Base-by-base conservation (phyloP, 257 asterid species). In the Gynochthodes officinalis region DNA sequence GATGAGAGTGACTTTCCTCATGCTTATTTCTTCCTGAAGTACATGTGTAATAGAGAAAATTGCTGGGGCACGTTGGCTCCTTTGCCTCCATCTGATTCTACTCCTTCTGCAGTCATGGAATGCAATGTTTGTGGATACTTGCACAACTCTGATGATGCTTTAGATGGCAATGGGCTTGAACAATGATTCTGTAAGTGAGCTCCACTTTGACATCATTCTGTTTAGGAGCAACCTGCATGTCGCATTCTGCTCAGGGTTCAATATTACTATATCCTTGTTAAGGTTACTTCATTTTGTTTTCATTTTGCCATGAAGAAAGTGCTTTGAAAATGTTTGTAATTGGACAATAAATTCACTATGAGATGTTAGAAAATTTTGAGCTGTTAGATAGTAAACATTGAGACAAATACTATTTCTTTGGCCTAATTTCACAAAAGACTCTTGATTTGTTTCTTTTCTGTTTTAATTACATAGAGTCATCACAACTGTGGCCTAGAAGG, bases 21-120 rank as follows among this genome's bases (percentile, higher is more conserved):
- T 32, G 90, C 96, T 0, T 94, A 91, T 73, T 94, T 94, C 86
- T 94, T 94, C 77, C 10, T 88, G 59, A 83, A 83, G 42, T 94
- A 86, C 77, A 88, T 89, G 97, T 94, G 99, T 82, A 82, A 75
- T 65, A 76, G 74, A 80, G 96, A 91, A 14, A 79, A 86, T 48
- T 94, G 99, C 71, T 81, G 96, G 76, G 99, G 99, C 63, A 94
- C 97, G 4, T 84, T 94, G 91, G 97, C 97, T 71, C 97, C 97
- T 39, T 74, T 88, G 54, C 96, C 94, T 10, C 96, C 89, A 0
- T 78, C 68, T 4, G 89, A 78, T 78, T 73, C 83, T 27, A 71
- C 74, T 21, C 72, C 82, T 4, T 77, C 96, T 13, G 48, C 73
- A 1, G 75, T 84, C 60, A 86, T 91, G 95, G 99, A 91, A 86